These are phyloP conservation scores for Fragilariopsis cylindrus DNA, from an alignment of 108 stramenopile genomes.

Conservation along the genomic window DNA sequence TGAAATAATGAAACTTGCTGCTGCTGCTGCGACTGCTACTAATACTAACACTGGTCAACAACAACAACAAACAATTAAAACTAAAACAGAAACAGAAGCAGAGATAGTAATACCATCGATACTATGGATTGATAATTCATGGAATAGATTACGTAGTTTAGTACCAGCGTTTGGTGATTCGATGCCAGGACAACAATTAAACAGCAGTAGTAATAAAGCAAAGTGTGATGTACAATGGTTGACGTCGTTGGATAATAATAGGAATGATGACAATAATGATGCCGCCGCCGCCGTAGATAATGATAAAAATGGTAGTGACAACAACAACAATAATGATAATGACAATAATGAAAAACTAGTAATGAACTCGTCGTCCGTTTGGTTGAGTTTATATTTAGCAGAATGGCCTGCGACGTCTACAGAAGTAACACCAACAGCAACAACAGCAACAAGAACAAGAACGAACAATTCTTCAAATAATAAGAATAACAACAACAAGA, in stretches of 20 bases:
- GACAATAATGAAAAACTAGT: too few species aligned
- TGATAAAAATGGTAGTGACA: too few species aligned
- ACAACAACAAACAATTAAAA: neutral
- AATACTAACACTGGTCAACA: neutral
- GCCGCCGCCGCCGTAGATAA: too few species aligned
- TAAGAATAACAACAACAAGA: too few species aligned
- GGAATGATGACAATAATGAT: neutral
- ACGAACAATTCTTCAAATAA: neutral
- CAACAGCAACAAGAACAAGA: neutral
- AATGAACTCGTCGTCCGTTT: neutral
- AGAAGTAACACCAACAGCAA: neutral
- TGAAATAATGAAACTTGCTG: neutral
- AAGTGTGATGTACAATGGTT: neutral
- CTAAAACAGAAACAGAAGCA: neutral
- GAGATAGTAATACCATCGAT: neutral
- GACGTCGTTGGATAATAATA: neutral
- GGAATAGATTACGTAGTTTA: constrained; percentile 8
- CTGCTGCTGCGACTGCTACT: neutral
- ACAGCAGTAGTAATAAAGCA: constrained; percentile 1
- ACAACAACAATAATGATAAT: too few species aligned
- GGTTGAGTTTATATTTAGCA: constrained; percentile 8
- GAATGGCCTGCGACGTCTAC: constrained; percentile 7
- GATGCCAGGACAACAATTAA: neutral
- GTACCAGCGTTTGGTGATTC: constrained; percentile 13
- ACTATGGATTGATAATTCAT: constrained; percentile 11